These are phyloP conservation scores for Nicotiana noctiflora DNA, from an alignment of 257 asterid species.

Conservation along the genomic window DNA sequence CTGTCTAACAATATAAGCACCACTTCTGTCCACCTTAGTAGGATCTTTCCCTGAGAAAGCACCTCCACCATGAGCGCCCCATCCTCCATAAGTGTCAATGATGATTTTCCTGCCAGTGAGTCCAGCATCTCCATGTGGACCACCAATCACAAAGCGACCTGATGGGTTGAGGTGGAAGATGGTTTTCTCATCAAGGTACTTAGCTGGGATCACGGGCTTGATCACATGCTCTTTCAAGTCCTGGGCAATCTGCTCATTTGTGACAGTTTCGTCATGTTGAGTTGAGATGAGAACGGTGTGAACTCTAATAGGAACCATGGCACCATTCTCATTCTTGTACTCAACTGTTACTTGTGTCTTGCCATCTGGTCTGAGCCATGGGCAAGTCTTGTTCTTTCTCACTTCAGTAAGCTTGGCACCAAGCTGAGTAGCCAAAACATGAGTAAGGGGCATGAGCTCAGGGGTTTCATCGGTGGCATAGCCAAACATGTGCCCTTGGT, in stretches of 20 bases:
- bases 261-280: conserved; percentile 80
- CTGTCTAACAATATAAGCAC: conserved; percentile 29
- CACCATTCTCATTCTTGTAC: conserved; percentile 62
- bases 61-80: conserved; percentile 48
- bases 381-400: conserved; percentile 71
- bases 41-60: conserved; percentile 76
- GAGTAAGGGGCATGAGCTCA: conserved; percentile 84
- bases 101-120: conserved; percentile 73
- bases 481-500: conserved; percentile 84
- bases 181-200: conserved; percentile 70
- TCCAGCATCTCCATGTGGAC: conserved; percentile 86
- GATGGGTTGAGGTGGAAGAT: conserved; percentile 81
- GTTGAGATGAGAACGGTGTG: conserved; percentile 80
- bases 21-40: too few species aligned
- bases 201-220: conserved; percentile 67
- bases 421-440: conserved; percentile 78
- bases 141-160: conserved; percentile 73
- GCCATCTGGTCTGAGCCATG: conserved; percentile 79
- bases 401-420: conserved; percentile 84
- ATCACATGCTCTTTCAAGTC: conserved; percentile 73
- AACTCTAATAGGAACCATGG: conserved; percentile 69
- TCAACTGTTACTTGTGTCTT: conserved; percentile 78
- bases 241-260: conserved; percentile 54
- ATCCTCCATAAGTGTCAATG: not conserved
- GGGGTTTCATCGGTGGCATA: conserved; percentile 82